These are phyloP conservation scores for Curvularia hawaiiensis DNA, from an alignment of 2,329 filamentous ascomycete genomes.

Conservation along the genomic window DNA sequence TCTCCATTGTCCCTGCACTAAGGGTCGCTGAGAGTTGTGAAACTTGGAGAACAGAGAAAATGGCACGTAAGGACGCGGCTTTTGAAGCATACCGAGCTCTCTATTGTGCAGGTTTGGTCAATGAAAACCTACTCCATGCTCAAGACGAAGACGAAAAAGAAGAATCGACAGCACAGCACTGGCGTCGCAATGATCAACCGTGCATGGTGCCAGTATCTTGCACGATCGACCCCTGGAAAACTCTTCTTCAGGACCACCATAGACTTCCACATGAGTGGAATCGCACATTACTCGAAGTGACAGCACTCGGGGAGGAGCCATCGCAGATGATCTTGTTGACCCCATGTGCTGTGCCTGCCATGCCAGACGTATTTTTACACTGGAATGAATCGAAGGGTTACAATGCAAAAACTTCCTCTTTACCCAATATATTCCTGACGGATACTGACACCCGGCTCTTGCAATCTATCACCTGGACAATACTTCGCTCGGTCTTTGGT, in stretches of 20 bases:
- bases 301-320: constrained; percentile 16
- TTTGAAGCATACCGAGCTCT: constrained; percentile 79
- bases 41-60: constrained; percentile 72
- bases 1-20: constrained; percentile 67
- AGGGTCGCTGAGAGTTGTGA: constrained; percentile 58
- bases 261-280: constrained; percentile 24
- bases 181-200: constrained; percentile 33
- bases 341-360: constrained; percentile 25
- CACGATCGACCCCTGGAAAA: constrained; percentile 41
- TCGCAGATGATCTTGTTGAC: constrained; percentile 31
- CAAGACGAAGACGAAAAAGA: constrained; percentile 23
- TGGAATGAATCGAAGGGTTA: constrained; percentile 41
- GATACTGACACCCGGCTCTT: constrained; percentile 26
- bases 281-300: constrained; percentile 26
- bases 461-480: constrained; percentile 31
- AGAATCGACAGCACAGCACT: constrained; percentile 26
- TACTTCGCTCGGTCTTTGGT: constrained; percentile 32
- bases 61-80: constrained; percentile 79
- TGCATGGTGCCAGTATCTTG: constrained; percentile 32
- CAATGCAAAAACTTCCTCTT: constrained; percentile 20
- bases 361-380: constrained; percentile 29
- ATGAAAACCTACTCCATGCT: constrained; percentile 76
- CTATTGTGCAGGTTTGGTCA: constrained; percentile 73
- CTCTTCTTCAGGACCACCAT: constrained; percentile 21
- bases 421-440: constrained; percentile 15